These are phyloP conservation scores for Mycena pura DNA, from an alignment of 768 basidiomycete genomes.

Conservation along the genomic window DNA sequence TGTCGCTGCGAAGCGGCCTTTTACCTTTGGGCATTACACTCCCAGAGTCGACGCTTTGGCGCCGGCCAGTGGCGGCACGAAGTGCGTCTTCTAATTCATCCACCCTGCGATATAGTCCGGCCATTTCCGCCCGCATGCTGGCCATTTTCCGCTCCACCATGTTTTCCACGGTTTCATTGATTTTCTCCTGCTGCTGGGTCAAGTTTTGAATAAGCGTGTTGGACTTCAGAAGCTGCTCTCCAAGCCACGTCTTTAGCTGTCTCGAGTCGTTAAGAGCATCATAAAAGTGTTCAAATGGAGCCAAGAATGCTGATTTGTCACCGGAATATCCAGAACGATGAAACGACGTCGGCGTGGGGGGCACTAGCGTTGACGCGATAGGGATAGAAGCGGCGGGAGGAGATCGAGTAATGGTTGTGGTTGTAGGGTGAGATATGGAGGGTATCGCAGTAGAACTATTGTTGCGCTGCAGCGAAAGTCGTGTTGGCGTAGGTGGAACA, in stretches of 20 bases:
- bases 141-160: constrained; percentile 68
- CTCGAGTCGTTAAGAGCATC: constrained; percentile 83
- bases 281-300: constrained; percentile 85
- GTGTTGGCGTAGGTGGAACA: constrained; percentile 77
- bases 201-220: constrained; percentile 58
- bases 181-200: constrained; percentile 66
- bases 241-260: constrained; percentile 78
- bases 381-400: constrained; percentile 69
- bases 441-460: constrained; percentile 11
- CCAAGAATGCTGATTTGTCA: constrained; percentile 79
- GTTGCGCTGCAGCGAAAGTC: constrained; percentile 57
- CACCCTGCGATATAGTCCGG: constrained; percentile 63
- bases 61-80: constrained; percentile 36
- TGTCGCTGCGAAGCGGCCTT: constrained; percentile 47
- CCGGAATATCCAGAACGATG: constrained; percentile 65
- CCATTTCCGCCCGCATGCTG: constrained; percentile 67
- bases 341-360: constrained; percentile 72
- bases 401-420: constrained; percentile 41
- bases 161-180: constrained; percentile 63
- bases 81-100: constrained; percentile 71
- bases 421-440: constrained; percentile 19
- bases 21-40: constrained; percentile 37
- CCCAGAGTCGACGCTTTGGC: constrained; percentile 35
- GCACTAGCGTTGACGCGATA: constrained; percentile 70
- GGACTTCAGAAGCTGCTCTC: constrained; percentile 73